Evolutionary conservation across 495 filamentous ascomycete species (phyloP), one percentile per base, ranked within the genome.

Genomic region (Tuber brumale): DNA sequence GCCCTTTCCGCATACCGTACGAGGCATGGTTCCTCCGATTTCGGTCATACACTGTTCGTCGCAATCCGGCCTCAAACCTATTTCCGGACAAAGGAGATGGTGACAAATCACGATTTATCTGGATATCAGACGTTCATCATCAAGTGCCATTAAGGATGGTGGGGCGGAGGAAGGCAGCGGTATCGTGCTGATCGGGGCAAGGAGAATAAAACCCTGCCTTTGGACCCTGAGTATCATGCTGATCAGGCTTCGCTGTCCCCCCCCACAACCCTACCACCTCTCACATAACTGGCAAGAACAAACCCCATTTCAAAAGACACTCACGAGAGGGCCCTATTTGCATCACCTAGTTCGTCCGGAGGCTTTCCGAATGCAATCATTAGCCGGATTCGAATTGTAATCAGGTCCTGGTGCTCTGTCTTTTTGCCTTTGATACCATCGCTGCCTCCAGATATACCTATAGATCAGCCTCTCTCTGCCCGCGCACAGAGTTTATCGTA

Each of bases 341-440:
- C n/a, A 61, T 61, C n/a, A 27, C 9, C 51, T 12, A 9, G 21
- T 51, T 48, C n/a, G 51, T 27, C 23, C 51, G n/a, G 12, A 61
- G 51, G n/a, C 4, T 61, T 61, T 61, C n/a, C 51, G 10, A 16
- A 61, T 31, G 9, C 51, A 31, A 31, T 31, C 51, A 31, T 31
- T 61, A 61, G n/a, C 51, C n/a, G 51, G n/a, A 61, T 61, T 61
- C 51, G 51, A 61, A 61, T 61, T 61, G 51, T 61, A 31, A 61
- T 61, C 51, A 4, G 12, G 51, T 6, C 23, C 51, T 27, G n/a
- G 3, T n/a, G 0, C 51, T 3, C n/a, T 31, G 10, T 61, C n/a
- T n/a, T 16, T 42, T 42, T 61, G n/a, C 51, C 1, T 16, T 61
- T 61, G 51, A 31, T 61, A 61, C 31, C 51, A 16, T 8, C n/a